Evolutionary conservation across 192 early-diverging fungal genomes (phyloP).

Genomic region (Pilaira anomala): DNA sequence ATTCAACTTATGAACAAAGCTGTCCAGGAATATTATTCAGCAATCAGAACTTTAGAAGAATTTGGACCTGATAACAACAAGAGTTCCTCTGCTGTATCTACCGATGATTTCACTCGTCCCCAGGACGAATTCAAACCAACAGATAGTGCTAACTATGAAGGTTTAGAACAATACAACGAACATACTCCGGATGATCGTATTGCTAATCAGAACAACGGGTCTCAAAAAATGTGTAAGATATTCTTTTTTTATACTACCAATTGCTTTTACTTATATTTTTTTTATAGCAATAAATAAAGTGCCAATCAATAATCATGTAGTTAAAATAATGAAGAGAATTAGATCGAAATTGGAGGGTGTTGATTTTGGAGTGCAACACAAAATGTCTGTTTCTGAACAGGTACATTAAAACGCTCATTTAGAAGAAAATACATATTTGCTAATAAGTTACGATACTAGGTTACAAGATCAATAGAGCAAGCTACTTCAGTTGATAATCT

Average conservation of each 20-base stretch:
- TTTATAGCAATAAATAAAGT: not conserved
- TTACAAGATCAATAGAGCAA: constrained; percentile 60
- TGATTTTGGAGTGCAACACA: constrained; percentile 49
- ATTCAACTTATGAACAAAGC: not conserved
- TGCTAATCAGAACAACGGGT: too few relatives aligned
- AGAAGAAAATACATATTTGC: not conserved
- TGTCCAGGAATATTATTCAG: not conserved
- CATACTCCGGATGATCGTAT: not conserved
- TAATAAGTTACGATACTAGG: constrained; percentile 29
- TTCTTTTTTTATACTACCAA: not conserved
- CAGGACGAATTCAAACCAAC: too few relatives aligned
- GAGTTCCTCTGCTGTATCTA: not conserved
- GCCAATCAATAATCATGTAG: constrained; percentile 56
- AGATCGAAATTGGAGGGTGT: constrained; percentile 64
- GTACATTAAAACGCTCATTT: constrained; percentile 25
- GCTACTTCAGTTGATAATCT: constrained; percentile 67
- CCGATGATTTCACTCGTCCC: not conserved
- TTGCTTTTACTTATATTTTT: too few relatives aligned
- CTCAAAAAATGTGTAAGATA: not conserved
- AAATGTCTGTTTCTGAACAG: constrained; percentile 61
- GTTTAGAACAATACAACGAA: not conserved
- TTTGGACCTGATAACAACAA: constrained; percentile 14
- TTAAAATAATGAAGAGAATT: constrained; percentile 60
- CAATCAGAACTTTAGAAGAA: constrained; percentile 10
- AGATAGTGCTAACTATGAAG: not conserved